Base-by-base conservation (phyloP, 352 stramenopile species). In the Peronospora farinosa region DNA sequence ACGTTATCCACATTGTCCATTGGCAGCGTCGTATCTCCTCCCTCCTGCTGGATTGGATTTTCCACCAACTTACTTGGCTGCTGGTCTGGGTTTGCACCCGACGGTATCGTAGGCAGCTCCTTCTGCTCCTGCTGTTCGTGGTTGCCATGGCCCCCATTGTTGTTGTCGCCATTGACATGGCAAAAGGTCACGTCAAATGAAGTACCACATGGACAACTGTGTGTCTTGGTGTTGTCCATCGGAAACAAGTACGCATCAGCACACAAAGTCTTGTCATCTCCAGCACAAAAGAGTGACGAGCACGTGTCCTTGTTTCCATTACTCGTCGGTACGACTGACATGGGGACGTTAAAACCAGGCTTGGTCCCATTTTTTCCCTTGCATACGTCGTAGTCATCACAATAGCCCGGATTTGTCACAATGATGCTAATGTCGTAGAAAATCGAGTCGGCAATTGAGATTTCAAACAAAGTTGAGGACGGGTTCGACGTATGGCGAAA, bases 361-460 rank as follows among this genome's bases (percentile, higher is more conserved):
- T 66, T 71, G 7, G 19, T 44, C 40, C 40, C 39, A n/a, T 50
- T 62, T 7, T 7, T 45, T 41, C n/a, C n/a, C n/a, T 67, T 67
- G 63, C 74, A 86, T 4, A 56, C 52, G 12, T 60, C 53, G 39
- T 64, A 69, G 51, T 60, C 72, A 5, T 1, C 4, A 51, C 69
- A 79, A 11, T 35, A 55, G 28, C 51, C 63, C 10, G 66, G 52
- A 21, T 53, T 17, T 3, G 72, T 72, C 5, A 72, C 70, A 53
- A 88, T 85, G 49, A 72, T 72, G 49, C 74, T 84, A 25, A 88
- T 64, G 45, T 88, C 77, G 51, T 71, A 75, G 72, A 72, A 86
- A 11, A 73, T 8, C 4, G 39, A 40, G 9, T 59, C 40, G 42
- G 78, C 69, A 11, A 57, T 45, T 17, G 76, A 57, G 54, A 61